These are phyloP conservation scores for Quillaja saponaria DNA, from an alignment of 306 rosid genomes.

Conservation along the genomic window DNA sequence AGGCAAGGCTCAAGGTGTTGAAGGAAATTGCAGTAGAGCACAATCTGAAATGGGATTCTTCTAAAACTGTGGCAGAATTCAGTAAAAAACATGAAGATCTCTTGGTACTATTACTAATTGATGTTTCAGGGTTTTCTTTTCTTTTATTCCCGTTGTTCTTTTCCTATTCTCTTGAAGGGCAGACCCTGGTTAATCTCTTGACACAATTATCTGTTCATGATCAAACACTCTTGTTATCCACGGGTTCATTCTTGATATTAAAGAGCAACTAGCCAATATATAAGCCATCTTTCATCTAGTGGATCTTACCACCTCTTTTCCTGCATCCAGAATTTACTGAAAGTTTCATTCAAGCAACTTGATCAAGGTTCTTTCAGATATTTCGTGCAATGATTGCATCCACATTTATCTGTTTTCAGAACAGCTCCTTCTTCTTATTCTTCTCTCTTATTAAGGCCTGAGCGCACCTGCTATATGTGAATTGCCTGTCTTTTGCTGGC, in stretches of 20 bases:
- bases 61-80: constrained; percentile 74
- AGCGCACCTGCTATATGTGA: no score
- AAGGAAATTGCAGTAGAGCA: constrained; percentile 75
- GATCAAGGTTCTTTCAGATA: constrained; percentile 1
- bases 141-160: no score
- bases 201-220: constrained; percentile 17
- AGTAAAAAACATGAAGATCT: constrained; percentile 89
- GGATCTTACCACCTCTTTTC: constrained; percentile 10
- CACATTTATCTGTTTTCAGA: background rate
- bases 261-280: background rate
- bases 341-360: constrained; percentile 16
- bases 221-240: constrained; percentile 13
- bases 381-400: background rate
- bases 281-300: constrained; percentile 9
- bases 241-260: background rate
- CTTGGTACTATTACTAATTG: constrained; percentile 58
- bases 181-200: constrained; percentile 5
- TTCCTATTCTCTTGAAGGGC: constrained; percentile 9
- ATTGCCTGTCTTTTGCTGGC: no score
- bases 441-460: no score
- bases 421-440: background rate
- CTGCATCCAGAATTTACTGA: background rate
- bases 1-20: constrained; percentile 78
- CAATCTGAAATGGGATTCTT: constrained; percentile 82
- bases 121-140: background rate